phyloP scores from a whole-genome alignment of 192 early-diverging fungal genomes.

The Podila horticola region DNA sequence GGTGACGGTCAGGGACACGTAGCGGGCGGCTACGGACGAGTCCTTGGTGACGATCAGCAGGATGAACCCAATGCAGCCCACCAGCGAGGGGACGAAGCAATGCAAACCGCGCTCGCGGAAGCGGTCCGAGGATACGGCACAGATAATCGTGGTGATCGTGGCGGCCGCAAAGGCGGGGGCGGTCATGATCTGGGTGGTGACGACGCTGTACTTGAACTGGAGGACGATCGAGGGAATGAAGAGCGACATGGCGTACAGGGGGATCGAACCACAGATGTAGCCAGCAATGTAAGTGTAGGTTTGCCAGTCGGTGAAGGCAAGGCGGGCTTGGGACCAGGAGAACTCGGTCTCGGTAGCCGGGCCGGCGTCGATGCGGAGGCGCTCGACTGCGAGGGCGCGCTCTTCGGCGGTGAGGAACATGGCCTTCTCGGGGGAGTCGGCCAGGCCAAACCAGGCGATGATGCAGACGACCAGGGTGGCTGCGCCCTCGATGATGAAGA shows the following conservation, averaged over 20 bases:
- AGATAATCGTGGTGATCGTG: constrained; percentile 24
- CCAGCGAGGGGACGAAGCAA: constrained; percentile 30
- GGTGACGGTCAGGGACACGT: constrained; percentile 18
- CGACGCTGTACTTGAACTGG: constrained; percentile 14
- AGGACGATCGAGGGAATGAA: constrained; percentile 74
- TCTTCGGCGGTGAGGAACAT: constrained; percentile 56
- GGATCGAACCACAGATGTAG: constrained; percentile 66
- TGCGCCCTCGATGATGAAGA: constrained; percentile 72
- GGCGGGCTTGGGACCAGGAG: constrained; percentile 48
- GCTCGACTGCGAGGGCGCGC: constrained; percentile 32
- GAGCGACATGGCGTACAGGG: constrained; percentile 66
- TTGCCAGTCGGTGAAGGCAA: constrained; percentile 56
- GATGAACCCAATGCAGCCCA: constrained; percentile 52
- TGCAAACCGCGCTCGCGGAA: constrained; percentile 55
- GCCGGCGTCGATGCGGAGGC: constrained; percentile 56
- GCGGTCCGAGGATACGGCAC: constrained; percentile 50
- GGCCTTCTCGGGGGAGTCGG: constrained; percentile 54
- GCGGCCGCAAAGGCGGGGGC: constrained; percentile 17
- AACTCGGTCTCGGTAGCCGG: constrained; percentile 51
- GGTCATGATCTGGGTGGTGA: constrained; percentile 28
- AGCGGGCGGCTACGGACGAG: constrained; percentile 32
- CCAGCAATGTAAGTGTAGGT: constrained; percentile 56
- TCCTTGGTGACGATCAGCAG: constrained; percentile 43
- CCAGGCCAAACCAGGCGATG: constrained; percentile 50
- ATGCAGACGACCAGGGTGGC: constrained; percentile 33